A percentile compares a stretch with the other conserved stretches of the same genome.
These are phyloP conservation scores for Cordyceps militaris DNA, from an alignment of 2,329 filamentous ascomycete genomes.

Conservation along the genomic window DNA sequence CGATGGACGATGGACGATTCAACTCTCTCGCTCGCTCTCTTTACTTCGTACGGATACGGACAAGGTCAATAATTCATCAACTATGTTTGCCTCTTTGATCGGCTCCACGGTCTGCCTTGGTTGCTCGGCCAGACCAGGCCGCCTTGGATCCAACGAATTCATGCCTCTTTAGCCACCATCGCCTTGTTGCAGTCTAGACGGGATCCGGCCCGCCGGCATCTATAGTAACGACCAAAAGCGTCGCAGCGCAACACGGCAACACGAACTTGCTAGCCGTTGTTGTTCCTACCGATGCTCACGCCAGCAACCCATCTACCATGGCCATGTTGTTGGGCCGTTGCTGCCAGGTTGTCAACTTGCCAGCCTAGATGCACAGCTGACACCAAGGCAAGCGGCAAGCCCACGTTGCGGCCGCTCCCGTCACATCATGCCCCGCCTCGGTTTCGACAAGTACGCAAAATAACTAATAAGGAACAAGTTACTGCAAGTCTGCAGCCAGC, in stretches of 20 bases:
- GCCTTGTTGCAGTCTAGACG: background rate
- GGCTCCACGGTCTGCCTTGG: background rate
- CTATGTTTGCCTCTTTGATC: background rate
- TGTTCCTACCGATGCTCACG: background rate
- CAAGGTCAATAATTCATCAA: no score
- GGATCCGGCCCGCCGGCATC: background rate
- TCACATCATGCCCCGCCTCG: conserved; percentile 7
- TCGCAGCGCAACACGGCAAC: background rate
- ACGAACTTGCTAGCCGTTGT: background rate
- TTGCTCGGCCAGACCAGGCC: background rate
- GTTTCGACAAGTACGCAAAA: background rate
- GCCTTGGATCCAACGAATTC: background rate
- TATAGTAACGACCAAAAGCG: background rate
- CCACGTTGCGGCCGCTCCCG: conserved; percentile 8
- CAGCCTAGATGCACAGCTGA: background rate
- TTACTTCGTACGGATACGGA: no score
- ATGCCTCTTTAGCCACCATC: background rate
- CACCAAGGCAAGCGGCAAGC: background rate
- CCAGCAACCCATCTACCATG: background rate
- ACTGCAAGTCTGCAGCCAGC: no score
- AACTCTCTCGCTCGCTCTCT: no score
- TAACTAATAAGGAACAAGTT: no score
- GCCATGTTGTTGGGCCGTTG: background rate
- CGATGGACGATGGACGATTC: background rate
- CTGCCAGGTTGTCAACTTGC: background rate